Percentiles rank a stretch among this genome's conserved stretches.
Conservation (phyloP, 345 rosid genomes). For the Firmiana major region DNA sequence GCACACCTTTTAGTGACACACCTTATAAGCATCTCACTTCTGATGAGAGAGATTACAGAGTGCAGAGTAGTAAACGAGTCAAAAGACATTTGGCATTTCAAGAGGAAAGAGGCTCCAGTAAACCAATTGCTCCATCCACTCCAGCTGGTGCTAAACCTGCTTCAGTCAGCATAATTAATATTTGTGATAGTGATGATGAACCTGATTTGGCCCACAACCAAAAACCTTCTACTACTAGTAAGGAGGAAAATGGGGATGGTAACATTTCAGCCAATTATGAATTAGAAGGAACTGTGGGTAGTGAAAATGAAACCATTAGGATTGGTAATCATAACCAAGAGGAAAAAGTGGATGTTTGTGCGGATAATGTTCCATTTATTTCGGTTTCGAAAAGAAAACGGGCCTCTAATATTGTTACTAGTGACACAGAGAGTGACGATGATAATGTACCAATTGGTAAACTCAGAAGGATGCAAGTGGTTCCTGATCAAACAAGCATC, state of each 20-base stretch:
- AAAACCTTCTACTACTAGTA: background rate
- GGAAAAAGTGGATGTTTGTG: conserved; percentile 31
- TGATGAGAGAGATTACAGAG: conserved; percentile 18
- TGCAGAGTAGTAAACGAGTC: conserved; percentile 18
- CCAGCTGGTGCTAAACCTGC: conserved; percentile 25
- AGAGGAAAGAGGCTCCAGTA: conserved; percentile 29
- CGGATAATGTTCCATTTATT: conserved; percentile 16
- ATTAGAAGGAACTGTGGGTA: conserved; percentile 8
- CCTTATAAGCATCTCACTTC: conserved; percentile 23
- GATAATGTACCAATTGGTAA: conserved; percentile 41
- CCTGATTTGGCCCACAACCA: background rate
- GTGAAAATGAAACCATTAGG: conserved; percentile 17
- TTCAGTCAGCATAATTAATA: conserved; percentile 31
- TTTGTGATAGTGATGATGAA: conserved; percentile 53
- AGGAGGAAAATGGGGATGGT: conserved; percentile 6
- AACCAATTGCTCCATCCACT: conserved; percentile 46
- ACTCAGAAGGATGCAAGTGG: conserved; percentile 34
- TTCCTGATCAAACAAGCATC: conserved; percentile 9
- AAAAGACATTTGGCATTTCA: conserved; percentile 44
- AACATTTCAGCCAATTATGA: conserved; percentile 7
- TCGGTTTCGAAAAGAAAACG: conserved; percentile 49
- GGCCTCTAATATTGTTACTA: conserved; percentile 43
- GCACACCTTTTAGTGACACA: conserved; percentile 27
- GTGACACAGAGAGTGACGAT: conserved; percentile 56
- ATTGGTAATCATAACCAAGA: conserved; percentile 21